Evolutionary conservation across 1,284 basidiomycete species (phyloP), one percentile per base, ranked within the genome.

Genomic region (Tausonia pullulans): DNA sequence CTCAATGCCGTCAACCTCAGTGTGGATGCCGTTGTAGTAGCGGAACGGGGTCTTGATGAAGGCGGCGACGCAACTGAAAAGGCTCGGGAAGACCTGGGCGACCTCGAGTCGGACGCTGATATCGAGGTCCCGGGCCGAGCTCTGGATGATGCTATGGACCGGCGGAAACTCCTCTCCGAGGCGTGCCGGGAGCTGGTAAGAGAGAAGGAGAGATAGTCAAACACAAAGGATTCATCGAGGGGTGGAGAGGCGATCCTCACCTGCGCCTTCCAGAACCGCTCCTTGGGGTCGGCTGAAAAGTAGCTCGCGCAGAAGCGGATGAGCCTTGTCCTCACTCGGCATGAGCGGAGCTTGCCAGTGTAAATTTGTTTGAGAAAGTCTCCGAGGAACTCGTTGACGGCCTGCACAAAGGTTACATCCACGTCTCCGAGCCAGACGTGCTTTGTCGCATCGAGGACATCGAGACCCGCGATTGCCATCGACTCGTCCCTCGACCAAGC

Each of bases 51-150:
- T 41, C 66, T 59, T 10, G 70, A 67, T 13, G 59, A 55, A 45
- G 54, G 58, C 59, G 56, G 16, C 54, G 56, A 52, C 60, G 62
- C 57, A 62, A 50, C 62, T 70, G 70, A 89, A 86, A 27, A 90
- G 74, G 4, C 78, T 78, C 3, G 88, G 83, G 44, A 82, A 83
- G 5, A 84, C 79, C 3, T 81, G 77, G 1, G 88, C 86, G 1
- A 83, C 83, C 39, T 88, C 84, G 69, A 91, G 87, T 5, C 94
- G 86, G 46, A 96, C 86, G 40, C 92, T 83, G n/a, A 88, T 83
- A 73, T 98, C 94, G 55, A 77, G 74, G 73, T 97, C 94, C 16
- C 74, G 71, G 40, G 81, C 79, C 67, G 88, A 72, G 13, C 71
- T 72, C 6, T 81, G 81, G 49, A 90, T 77, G 58, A 87, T 73